Evolutionary conservation across 2,329 filamentous ascomycete genomes (phyloP), one percentile per base, ranked within the genome.

Genomic region (Herpotrichia juniperi): DNA sequence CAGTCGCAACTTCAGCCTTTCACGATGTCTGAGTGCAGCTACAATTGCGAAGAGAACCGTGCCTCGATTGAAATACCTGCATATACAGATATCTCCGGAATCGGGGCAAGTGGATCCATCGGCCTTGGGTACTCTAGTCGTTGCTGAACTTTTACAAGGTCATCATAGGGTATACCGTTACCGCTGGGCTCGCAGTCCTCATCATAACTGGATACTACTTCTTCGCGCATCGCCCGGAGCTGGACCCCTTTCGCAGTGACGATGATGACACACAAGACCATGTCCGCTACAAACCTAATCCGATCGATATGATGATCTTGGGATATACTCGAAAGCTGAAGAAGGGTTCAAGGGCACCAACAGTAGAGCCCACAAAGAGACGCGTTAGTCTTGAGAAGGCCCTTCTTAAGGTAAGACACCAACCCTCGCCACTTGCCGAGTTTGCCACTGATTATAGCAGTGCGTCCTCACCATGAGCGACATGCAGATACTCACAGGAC

Each of bases 381-480:
- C n/a, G n/a, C n/a, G n/a, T n/a, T n/a, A n/a, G n/a, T n/a, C n/a
- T n/a, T n/a, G n/a, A n/a, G n/a, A n/a, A n/a, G n/a, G n/a, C n/a
- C n/a, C n/a, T n/a, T n/a, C n/a, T n/a, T n/a, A n/a, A n/a, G n/a
- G n/a, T n/a, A n/a, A n/a, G 39, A 10, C 39, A 22, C 19, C 10
- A 22, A 22, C 10, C 10, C 39, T 11, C 24, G 8, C 39, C 10
- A 21, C 8, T 7, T n/a, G n/a, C 19, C 34, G n/a, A 31, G n/a
- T 9, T 31, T n/a, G 14, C n/a, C 19, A 7, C 34, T 37, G 7
- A 37, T 37, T 6, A 21, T 21, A 14, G 26, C 24, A 55, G 58
- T 48, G 51, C 19, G 51, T 62, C 43, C 53, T 56, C 11, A 48
- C 48, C 1, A 53, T 59, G 44, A 58, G 57, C 35, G 59, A 62